Conservation (phyloP, 805 yeast genomes). For the Wickerhamiella cacticola region DNA sequence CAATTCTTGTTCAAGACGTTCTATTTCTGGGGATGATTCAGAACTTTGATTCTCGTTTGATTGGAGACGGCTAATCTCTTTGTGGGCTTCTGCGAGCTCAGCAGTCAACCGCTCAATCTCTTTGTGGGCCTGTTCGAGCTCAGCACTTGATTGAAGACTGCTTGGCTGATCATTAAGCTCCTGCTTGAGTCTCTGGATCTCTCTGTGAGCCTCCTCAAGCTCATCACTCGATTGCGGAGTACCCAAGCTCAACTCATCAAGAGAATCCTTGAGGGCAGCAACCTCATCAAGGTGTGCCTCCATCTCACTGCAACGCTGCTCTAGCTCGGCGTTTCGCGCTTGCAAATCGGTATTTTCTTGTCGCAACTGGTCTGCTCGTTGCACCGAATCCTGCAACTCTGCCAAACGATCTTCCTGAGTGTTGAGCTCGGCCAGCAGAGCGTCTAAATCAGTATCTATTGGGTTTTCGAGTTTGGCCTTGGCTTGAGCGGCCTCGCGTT, state of each 20-base stretch:
- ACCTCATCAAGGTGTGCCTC: constrained; percentile 3
- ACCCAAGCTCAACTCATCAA: not conserved
- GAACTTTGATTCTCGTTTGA: too few species aligned
- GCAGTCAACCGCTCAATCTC: not conserved
- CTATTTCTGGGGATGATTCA: too few species aligned
- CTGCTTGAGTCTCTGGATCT: too few species aligned
- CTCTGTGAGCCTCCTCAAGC: not conserved
- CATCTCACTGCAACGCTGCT: not conserved
- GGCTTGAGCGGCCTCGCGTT: constrained; percentile 19
- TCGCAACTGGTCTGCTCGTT: constrained; percentile 25
- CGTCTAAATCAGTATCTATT: constrained; percentile 15
- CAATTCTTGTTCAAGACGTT: not conserved
- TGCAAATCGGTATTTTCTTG: constrained; percentile 13
- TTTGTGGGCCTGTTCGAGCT: not conserved
- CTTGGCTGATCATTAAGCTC: too few species aligned
- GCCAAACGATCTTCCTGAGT: constrained; percentile 21
- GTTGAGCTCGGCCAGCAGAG: constrained; percentile 18
- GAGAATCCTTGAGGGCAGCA: constrained; percentile 8
- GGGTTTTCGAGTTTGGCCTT: constrained; percentile 14
- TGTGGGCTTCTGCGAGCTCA: not conserved
- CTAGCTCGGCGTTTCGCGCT: not conserved
- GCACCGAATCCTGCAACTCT: constrained; percentile 19
- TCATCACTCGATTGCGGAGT: too few species aligned
- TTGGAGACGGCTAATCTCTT: too few species aligned
- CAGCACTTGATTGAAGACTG: too few species aligned